These are phyloP conservation scores for Tylopilus orsonianus DNA, from an alignment of 1,284 basidiomycete species.

Conservation along the genomic window DNA sequence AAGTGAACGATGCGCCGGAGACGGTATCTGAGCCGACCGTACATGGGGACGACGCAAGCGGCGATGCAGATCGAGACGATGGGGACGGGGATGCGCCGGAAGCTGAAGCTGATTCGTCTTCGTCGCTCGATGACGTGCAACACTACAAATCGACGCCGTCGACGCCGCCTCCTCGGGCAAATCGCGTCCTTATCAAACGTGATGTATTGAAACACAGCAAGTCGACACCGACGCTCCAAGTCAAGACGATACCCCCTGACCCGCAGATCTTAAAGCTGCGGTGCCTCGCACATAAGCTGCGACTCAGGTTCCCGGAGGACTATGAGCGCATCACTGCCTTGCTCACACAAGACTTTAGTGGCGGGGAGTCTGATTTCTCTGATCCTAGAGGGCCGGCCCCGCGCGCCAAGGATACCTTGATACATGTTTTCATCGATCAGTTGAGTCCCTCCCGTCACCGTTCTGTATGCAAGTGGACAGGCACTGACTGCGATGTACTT, in stretches of 20 bases:
- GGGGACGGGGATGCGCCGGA: conserved; percentile 13
- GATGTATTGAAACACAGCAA: conserved; percentile 41
- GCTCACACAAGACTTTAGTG: conserved; percentile 41
- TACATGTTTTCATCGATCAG: conserved; percentile 89
- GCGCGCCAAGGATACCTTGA: conserved; percentile 52
- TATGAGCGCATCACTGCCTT: conserved; percentile 45
- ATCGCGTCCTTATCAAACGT: conserved; percentile 17
- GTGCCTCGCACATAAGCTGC: conserved; percentile 54
- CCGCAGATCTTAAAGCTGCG: conserved; percentile 52
- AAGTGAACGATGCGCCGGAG: conserved; percentile 20
- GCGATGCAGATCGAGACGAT: conserved; percentile 31
- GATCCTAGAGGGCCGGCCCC: conserved; percentile 50
- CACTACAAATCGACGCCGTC: conserved; percentile 40
- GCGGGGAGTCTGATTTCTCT: conserved; percentile 38
- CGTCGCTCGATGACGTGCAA: conserved; percentile 33
- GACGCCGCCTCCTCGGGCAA: conserved; percentile 34
- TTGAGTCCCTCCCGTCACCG: conserved; percentile 39
- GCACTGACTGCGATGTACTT: conserved; percentile 2
- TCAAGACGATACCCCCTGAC: conserved; percentile 42
- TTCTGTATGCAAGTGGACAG: conserved; percentile 5
- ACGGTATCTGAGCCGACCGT: conserved; percentile 25
- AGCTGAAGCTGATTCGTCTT: conserved; percentile 31
- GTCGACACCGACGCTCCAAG: conserved; percentile 43
- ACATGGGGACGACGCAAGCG: conserved; percentile 24
- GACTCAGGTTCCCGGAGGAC: conserved; percentile 57